Evolutionary conservation across 208 protist genomes (phyloP).

Genomic region (Leptomonas seymouri): DNA sequence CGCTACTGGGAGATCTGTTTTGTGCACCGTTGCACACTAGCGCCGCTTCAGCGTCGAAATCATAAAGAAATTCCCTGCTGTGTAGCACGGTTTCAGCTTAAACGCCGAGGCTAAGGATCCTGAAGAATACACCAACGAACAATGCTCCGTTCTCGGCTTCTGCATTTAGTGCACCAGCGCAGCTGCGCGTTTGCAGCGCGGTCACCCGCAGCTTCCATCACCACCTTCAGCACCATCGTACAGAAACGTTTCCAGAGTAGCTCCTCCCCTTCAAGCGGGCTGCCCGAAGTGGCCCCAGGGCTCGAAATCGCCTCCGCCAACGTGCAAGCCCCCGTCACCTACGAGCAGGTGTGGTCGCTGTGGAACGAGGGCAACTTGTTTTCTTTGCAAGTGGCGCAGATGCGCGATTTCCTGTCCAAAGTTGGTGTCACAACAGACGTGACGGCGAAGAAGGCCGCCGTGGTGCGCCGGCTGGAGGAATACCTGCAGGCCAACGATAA

Average conservation of each 20-base stretch:
- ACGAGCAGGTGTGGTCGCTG: conserved; percentile 81
- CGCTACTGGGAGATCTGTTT: too few species aligned
- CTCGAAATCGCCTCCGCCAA: conserved; percentile 1
- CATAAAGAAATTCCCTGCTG: too few species aligned
- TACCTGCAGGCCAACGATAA: conserved; percentile 56
- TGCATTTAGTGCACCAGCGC: background rate
- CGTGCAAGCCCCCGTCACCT: conserved; percentile 28
- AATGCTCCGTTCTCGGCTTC: conserved; percentile 14
- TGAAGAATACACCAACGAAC: background rate
- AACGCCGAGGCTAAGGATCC: too few species aligned
- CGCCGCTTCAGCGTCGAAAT: too few species aligned
- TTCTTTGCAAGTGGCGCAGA: conserved; percentile 80
- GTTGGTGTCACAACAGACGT: conserved; percentile 28
- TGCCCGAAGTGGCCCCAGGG: background rate
- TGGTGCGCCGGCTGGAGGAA: conserved; percentile 89
- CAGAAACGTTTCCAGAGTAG: conserved; percentile 22
- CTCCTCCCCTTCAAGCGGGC: background rate
- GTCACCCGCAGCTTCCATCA: background rate
- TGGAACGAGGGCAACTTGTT: conserved; percentile 94
- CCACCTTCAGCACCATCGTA: too few species aligned
- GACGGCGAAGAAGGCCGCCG: conserved; percentile 64
- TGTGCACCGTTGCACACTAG: background rate
- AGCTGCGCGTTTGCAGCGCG: background rate
- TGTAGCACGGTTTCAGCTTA: too few species aligned
- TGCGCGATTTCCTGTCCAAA: conserved; percentile 71